A percentile compares a stretch with the other conserved stretches of the same genome.
phyloP scores from a whole-genome alignment of 768 basidiomycete species.

The Lactifluus rugatus region DNA sequence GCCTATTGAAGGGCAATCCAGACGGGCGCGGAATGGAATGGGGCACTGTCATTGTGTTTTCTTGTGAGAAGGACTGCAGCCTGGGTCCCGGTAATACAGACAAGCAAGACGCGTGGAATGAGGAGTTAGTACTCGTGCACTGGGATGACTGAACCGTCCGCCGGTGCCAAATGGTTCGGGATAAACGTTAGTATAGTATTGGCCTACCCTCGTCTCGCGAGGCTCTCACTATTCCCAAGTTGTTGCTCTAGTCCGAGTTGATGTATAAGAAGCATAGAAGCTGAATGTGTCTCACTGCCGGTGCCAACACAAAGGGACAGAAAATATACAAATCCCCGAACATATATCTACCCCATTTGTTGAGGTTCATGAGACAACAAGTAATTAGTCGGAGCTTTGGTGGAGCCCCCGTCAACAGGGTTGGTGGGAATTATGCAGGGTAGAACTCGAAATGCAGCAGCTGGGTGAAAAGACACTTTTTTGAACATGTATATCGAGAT shows the following conservation, averaged over 20 bases:
- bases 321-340: not conserved
- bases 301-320: not conserved
- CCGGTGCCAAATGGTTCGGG: not conserved
- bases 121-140: slow-evolving; percentile 67
- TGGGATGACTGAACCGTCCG: slow-evolving; percentile 47
- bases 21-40: slow-evolving; percentile 77
- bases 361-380: not conserved
- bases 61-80: slow-evolving; percentile 76
- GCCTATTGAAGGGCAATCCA: slow-evolving; percentile 38
- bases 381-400: not conserved
- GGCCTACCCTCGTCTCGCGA: not conserved
- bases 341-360: not conserved
- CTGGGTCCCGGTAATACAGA: slow-evolving; percentile 33
- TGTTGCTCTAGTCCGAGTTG: too few species aligned
- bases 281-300: not conserved
- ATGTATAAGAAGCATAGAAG: not conserved
- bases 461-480: not conserved
- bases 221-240: not conserved
- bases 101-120: slow-evolving; percentile 46
- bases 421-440: not conserved
- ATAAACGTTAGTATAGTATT: not conserved
- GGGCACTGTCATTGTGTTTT: slow-evolving; percentile 87
- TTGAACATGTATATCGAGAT: too few species aligned
- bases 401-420: not conserved
- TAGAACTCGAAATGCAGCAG: not conserved